Base-by-base conservation (phyloP, 2,329 filamentous ascomycete species). In the Dothistroma septosporum region DNA sequence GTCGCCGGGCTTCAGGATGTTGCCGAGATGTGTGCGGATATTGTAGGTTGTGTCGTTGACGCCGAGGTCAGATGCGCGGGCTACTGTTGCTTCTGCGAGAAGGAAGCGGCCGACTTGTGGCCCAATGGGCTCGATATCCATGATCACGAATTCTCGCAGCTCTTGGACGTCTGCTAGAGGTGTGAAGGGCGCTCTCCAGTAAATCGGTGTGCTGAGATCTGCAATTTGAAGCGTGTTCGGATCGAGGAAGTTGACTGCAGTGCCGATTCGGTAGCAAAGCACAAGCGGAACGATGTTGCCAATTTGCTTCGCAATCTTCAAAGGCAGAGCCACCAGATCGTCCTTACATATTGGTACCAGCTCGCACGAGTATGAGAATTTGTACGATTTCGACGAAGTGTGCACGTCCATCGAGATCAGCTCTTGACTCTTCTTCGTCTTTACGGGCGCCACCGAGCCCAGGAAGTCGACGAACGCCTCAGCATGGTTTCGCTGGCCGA, bases 291-390 rank as follows among this genome's bases (percentile, higher is more conserved):
- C 84, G 69, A 97, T 96, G 76, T 96, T 97, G 64, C 94, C 92
- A 55, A 89, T 81, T 59, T 88, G 86, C 75, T 92, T 94, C 14
- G 94, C 94, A 61, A 97, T 80, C 68, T 91, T 92, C 64, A 96
- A 87, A 0, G 94, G 94, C 37, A 99, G 80, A 1, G 91, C 92
- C n/a, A 99, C 91, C 31, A 99, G 81, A 73, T 99, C 94, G 70
- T 99, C 94, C 76, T 97, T 96, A 82, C 94, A 97, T 54, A 99
- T 92, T 0, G 94, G 94, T 28, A 97, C 88, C 53, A 99, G 77
- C 73, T 97, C 91, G 57, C 89, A 86, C 0, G 92, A 95, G 77
- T 87, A 97, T 50, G 90, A 88, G 78, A 97, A 97, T 76, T 99
- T 99, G 84, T 93, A 97, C 35, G 88, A 92, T 76, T 91, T 94